Conservation (phyloP, 495 filamentous ascomycete genomes). For the Hypoxylon perforatum region DNA sequence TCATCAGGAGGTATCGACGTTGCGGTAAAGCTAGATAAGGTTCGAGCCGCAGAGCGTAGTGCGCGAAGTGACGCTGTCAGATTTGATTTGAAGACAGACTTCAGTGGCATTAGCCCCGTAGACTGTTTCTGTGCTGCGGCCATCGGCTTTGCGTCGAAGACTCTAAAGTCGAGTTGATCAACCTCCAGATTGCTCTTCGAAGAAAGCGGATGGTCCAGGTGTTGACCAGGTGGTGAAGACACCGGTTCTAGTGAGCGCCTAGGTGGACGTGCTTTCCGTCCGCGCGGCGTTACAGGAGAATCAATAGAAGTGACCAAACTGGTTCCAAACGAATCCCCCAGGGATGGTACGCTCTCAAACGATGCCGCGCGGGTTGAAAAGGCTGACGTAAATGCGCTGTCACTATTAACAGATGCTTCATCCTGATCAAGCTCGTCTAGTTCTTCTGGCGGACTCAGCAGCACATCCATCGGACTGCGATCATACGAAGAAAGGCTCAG, state of each 20-base stretch:
- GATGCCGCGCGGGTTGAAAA: conserved; percentile 58
- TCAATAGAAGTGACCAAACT: conserved; percentile 54
- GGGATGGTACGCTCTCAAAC: conserved; percentile 60
- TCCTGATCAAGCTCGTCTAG: conserved; percentile 61
- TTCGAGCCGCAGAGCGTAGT: conserved; percentile 84
- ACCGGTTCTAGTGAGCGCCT: conserved; percentile 58
- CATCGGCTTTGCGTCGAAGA: conserved; percentile 48
- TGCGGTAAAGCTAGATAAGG: conserved; percentile 79
- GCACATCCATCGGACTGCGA: conserved; percentile 61
- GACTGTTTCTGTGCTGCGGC: conserved; percentile 49
- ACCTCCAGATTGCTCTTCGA: conserved; percentile 42
- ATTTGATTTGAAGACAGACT: conserved; percentile 86
- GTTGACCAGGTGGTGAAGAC: conserved; percentile 52
- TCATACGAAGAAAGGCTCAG: conserved; percentile 39
- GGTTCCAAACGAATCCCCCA: conserved; percentile 55
- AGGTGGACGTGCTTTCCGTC: conserved; percentile 51
- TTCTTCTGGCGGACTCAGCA: conserved; percentile 66
- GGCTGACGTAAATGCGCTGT: conserved; percentile 55
- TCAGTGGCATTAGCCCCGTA: conserved; percentile 51
- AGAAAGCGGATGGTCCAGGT: conserved; percentile 60
- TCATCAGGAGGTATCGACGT: conserved; percentile 85
- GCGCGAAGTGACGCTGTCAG: conserved; percentile 91
- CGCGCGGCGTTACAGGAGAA: conserved; percentile 49
- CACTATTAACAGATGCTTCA: conserved; percentile 50
- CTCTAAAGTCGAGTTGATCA: conserved; percentile 59